A percentile compares a stretch with the other conserved stretches of the same genome.
Evolutionary conservation across 2,329 filamentous ascomycete genomes (phyloP).

Genomic region (Malbranchea cinnamomea): DNA sequence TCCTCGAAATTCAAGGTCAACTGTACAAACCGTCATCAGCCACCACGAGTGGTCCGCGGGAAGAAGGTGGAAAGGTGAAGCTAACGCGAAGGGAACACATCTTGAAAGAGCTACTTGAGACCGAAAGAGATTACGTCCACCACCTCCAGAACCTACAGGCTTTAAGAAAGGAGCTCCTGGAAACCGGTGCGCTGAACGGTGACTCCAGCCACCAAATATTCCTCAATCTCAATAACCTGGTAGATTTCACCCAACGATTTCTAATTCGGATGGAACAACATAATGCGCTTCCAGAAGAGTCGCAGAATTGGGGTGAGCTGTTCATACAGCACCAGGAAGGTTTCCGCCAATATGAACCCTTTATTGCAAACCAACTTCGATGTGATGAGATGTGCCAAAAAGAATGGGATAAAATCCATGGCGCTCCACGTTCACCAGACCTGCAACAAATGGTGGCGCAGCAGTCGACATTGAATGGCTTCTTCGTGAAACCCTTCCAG

Average conservation of each 20-base stretch:
- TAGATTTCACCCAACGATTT: conserved; percentile 91
- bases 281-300: conserved; percentile 60
- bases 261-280: conserved; percentile 92
- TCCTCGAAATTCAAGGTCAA: conserved; percentile 63
- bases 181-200: conserved; percentile 73
- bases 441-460: conserved; percentile 65
- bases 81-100: conserved; percentile 72
- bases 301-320: conserved; percentile 89
- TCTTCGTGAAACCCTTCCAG: conserved; percentile 93
- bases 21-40: conserved; percentile 50
- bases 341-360: conserved; percentile 89
- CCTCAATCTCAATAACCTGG: conserved; percentile 82
- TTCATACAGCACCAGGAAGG: conserved; percentile 73
- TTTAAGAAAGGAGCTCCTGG: conserved; percentile 77
- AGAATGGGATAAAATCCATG: conserved; percentile 73
- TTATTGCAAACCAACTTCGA: conserved; percentile 90
- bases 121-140: conserved; percentile 94
- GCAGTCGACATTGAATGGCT: conserved; percentile 76
- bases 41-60: conserved; percentile 34
- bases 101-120: conserved; percentile 80
- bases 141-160: conserved; percentile 89
- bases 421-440: conserved; percentile 50
- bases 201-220: conserved; percentile 92
- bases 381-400: conserved; percentile 72
- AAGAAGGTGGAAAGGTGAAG: conserved; percentile 35